Evolutionary conservation across 2,329 filamentous ascomycete species (phyloP), one percentile per base, ranked within the genome.

Genomic region (Sporothrix brunneoviolacea): DNA sequence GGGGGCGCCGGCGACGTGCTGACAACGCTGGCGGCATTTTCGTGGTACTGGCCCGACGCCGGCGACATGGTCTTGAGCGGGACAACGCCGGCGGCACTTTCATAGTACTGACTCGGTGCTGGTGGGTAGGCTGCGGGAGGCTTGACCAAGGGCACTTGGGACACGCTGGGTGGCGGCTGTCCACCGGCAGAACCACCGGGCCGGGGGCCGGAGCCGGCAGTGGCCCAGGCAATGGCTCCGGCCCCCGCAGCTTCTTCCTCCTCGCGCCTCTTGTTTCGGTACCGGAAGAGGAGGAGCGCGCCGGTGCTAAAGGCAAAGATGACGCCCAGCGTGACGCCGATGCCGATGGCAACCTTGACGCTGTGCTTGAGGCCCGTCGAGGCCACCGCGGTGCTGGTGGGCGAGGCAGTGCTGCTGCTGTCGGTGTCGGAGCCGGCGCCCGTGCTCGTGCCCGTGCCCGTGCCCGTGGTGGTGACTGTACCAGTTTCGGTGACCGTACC

Each of bases 241-340:
- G 42, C 18, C 1, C 39, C 43, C 7, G 45, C 38, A 16, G 41
- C 37, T 2, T 27, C 36, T 4, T 15, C 18, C 30, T 21, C 32
- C 21, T 24, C 44, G 22, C 35, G 41, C 22, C 38, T 39, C 24
- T 40, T 41, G 19, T 45, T 42, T 27, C 48, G 45, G 19, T n/a
- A 21, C 16, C 48, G 39, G 16, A 50, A 33, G 38, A 53, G 27
- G 27, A 53, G 39, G 19, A 39, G 46, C 27, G 16, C 15, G 18
- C 40, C 33, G 39, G 13, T 4, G 21, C n/a, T 21, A 4, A 45
- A 1, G 4, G n/a, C 37, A 6, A 35, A 24, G 16, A 49, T 15
- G 8, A 39, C 44, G 7, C 46, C 35, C 32, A 37, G 36, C 16
- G 48, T 51, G 32, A 52, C 53, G 8, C 51, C 53, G 32, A 55